Evolutionary conservation across 176 grass and related monocot species (phyloP).

Genomic region (Raddia distichophylla): DNA sequence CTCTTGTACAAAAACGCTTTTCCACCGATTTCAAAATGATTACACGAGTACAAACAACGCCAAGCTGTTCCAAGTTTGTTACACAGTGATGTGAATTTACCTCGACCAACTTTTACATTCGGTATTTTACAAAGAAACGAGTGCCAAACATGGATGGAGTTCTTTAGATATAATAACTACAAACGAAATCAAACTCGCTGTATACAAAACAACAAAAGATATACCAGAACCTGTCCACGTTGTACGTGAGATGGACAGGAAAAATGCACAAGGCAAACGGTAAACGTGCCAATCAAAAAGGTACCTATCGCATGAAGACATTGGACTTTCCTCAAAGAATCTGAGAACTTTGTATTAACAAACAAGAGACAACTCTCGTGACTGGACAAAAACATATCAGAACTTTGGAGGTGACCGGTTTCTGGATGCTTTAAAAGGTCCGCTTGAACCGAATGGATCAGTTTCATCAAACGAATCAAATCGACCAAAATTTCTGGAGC

Average conservation of each 20-base stretch:
- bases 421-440: slow-evolving; percentile 87
- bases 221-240: slow-evolving; percentile 34
- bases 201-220: slow-evolving; percentile 36
- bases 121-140: slow-evolving; percentile 17
- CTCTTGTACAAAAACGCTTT: background rate
- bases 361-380: background rate
- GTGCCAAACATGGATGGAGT: background rate
- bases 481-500: slow-evolving; percentile 59
- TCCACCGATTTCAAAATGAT: background rate
- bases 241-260: slow-evolving; percentile 34
- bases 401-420: slow-evolving; percentile 63
- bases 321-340: slow-evolving; percentile 29
- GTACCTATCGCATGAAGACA: background rate
- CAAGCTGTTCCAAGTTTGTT: background rate
- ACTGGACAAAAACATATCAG: slow-evolving; percentile 37
- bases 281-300: slow-evolving; percentile 14
- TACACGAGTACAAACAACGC: background rate
- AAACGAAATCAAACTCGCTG: slow-evolving; percentile 16
- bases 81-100: background rate
- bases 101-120: slow-evolving; percentile 1
- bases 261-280: slow-evolving; percentile 35
- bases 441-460: slow-evolving; percentile 88
- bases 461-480: slow-evolving; percentile 98
- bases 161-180: slow-evolving; percentile 36
- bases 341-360: slow-evolving; percentile 26